These are phyloP conservation scores for Musa troglodytarum DNA, from an alignment of 176 grass and related monocot species.

Conservation along the genomic window DNA sequence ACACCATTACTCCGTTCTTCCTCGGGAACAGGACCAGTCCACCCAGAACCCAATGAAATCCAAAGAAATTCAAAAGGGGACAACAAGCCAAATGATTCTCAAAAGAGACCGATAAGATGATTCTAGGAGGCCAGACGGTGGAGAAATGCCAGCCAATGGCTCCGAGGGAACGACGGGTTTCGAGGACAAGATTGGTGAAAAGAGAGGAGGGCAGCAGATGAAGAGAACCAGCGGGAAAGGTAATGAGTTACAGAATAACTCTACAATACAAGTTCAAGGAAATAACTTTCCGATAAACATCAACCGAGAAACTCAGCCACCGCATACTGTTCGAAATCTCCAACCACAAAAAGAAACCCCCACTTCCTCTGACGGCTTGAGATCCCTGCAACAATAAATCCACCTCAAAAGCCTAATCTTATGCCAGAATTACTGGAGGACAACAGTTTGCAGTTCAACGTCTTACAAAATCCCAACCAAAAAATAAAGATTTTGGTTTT, in stretches of 20 bases:
- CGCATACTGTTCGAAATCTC: slow-evolving; percentile 39
- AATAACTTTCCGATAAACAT: slow-evolving; percentile 46
- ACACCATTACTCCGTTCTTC: slow-evolving; percentile 74
- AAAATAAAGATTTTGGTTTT: background rate
- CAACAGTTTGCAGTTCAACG: background rate
- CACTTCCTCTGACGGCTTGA: background rate
- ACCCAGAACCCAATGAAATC: slow-evolving; percentile 21
- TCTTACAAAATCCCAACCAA: background rate
- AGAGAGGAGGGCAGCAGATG: background rate
- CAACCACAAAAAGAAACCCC: slow-evolving; percentile 9
- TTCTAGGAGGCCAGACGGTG: background rate
- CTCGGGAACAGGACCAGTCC: slow-evolving; percentile 19
- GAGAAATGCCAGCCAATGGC: background rate
- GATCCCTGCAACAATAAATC: slow-evolving; percentile 22
- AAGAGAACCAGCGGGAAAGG: background rate
- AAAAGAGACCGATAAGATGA: background rate
- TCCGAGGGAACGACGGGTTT: background rate
- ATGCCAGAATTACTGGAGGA: background rate
- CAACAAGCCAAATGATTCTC: background rate
- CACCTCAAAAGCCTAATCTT: background rate
- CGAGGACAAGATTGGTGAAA: too few species aligned
- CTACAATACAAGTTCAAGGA: slow-evolving; percentile 83
- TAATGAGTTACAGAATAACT: slow-evolving; percentile 59
- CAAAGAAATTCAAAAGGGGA: slow-evolving; percentile 22
- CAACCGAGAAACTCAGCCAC: slow-evolving; percentile 55